Evolutionary conservation across 73 alveolate species (phyloP).

Genomic region (Paramecium caudatum): DNA sequence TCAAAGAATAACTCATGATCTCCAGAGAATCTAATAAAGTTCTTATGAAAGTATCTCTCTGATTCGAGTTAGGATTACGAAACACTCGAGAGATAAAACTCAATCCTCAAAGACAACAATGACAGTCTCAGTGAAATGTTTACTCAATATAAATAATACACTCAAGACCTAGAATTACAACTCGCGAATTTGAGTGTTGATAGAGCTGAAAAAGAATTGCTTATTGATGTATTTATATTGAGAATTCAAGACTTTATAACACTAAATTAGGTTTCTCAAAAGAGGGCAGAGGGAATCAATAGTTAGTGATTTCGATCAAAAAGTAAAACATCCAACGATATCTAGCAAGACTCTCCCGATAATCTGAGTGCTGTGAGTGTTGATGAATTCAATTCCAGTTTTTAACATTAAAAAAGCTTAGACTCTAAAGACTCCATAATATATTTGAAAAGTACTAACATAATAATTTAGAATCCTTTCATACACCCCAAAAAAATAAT

Average conservation of each 20-base stretch:
- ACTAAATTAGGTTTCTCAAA: background rate
- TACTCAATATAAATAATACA: background rate
- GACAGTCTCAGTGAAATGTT: conserved; percentile 59
- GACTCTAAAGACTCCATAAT: background rate
- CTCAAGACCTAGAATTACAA: conserved; percentile 13
- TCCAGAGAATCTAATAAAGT: background rate
- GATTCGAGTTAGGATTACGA: background rate
- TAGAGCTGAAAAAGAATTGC: conserved; percentile 49
- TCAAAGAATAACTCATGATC: conserved; percentile 7
- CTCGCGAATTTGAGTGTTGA: conserved; percentile 61
- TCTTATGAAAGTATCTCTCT: background rate
- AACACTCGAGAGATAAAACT: background rate
- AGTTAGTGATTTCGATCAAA: no score
- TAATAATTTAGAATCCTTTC: background rate
- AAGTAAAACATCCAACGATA: background rate
- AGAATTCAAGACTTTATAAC: background rate
- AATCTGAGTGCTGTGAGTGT: conserved; percentile 8
- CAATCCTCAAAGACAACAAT: conserved; percentile 45
- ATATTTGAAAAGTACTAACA: background rate
- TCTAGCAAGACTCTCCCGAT: conserved; percentile 42
- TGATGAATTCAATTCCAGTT: no score
- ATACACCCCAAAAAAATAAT: conserved; percentile 28
- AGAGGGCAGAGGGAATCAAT: no score
- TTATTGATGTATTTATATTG: conserved; percentile 41
- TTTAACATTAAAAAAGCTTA: background rate